Evolutionary conservation across 345 rosid species (phyloP).

Genomic region (Camelina laxa): DNA sequence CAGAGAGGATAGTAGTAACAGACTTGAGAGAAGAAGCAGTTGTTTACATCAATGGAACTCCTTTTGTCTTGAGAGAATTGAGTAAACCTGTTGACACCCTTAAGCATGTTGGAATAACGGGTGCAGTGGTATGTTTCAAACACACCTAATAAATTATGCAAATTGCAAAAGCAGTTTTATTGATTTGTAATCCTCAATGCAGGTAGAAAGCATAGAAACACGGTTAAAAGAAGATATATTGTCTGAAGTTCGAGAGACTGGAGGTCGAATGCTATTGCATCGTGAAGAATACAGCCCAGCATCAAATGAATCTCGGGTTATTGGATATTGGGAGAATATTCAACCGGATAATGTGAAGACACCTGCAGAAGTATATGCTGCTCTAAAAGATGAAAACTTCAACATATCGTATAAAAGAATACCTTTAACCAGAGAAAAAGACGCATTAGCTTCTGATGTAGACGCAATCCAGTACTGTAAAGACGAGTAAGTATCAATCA

Average conservation of each 20-base stretch:
- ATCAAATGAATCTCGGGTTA: constrained; percentile 73
- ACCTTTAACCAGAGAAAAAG: constrained; percentile 95
- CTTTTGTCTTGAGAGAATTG: constrained; percentile 89
- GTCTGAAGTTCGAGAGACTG: constrained; percentile 69
- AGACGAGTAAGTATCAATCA: constrained; percentile 68
- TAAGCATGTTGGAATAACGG: constrained; percentile 92
- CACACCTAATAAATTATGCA: not conserved
- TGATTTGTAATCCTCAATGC: constrained; percentile 37
- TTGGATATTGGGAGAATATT: constrained; percentile 96
- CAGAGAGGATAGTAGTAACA: constrained; percentile 69
- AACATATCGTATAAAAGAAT: constrained; percentile 74
- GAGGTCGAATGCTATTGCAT: constrained; percentile 90
- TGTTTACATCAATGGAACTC: constrained; percentile 89
- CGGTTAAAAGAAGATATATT: constrained; percentile 89
- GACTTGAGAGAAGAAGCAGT: constrained; percentile 96
- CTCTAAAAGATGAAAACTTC: constrained; percentile 71
- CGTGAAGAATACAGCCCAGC: constrained; percentile 86
- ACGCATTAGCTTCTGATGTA: constrained; percentile 83
- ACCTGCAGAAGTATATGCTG: constrained; percentile 88
- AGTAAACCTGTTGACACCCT: constrained; percentile 92
- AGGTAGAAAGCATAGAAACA: constrained; percentile 92
- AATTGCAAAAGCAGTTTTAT: constrained; percentile 9
- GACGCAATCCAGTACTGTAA: constrained; percentile 77
- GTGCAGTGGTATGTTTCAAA: constrained; percentile 63
- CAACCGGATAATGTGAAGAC: constrained; percentile 81